Conservation (phyloP, 2,329 filamentous ascomycete genomes). For the Penicillium griseofulvum region DNA sequence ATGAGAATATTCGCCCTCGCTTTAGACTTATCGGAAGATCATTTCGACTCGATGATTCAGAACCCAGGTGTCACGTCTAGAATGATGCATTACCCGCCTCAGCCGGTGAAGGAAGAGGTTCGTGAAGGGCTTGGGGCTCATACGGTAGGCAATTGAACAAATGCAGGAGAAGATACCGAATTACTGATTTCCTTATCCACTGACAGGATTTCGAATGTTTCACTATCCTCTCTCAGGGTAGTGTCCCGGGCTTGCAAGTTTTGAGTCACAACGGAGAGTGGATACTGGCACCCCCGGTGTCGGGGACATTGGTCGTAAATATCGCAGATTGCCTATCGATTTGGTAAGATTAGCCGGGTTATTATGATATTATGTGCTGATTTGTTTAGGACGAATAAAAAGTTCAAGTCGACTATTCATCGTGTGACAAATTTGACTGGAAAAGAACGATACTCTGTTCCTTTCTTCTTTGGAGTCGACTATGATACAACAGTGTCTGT, state of each 20-base stretch:
- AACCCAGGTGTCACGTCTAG: slow-evolving; percentile 41
- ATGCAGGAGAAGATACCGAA: background rate
- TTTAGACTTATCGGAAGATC: slow-evolving; percentile 37
- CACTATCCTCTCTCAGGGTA: slow-evolving; percentile 43
- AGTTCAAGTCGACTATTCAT: slow-evolving; percentile 42
- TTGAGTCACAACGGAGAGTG: slow-evolving; percentile 32
- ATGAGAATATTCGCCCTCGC: slow-evolving; percentile 43
- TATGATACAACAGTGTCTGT: slow-evolving; percentile 36
- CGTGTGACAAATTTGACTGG: slow-evolving; percentile 42
- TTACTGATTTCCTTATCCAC: background rate
- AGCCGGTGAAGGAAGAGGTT: slow-evolving; percentile 35
- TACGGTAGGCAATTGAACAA: slow-evolving; percentile 25
- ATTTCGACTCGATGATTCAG: slow-evolving; percentile 36
- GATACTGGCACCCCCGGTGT: slow-evolving; percentile 25
- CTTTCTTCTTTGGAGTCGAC: slow-evolving; percentile 45
- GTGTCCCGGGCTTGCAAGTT: slow-evolving; percentile 37
- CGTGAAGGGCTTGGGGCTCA: slow-evolving; percentile 42
- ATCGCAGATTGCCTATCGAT: slow-evolving; percentile 33
- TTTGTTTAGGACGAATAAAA: slow-evolving; percentile 36
- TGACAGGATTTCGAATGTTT: slow-evolving; percentile 40
- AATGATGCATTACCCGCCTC: slow-evolving; percentile 42
- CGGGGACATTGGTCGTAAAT: slow-evolving; percentile 31
- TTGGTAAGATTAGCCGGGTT: slow-evolving; percentile 13
- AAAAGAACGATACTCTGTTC: slow-evolving; percentile 40
- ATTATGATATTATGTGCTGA: background rate